These are phyloP conservation scores for Malassezia globosa DNA, from an alignment of 1,284 basidiomycete genomes.

Conservation along the genomic window DNA sequence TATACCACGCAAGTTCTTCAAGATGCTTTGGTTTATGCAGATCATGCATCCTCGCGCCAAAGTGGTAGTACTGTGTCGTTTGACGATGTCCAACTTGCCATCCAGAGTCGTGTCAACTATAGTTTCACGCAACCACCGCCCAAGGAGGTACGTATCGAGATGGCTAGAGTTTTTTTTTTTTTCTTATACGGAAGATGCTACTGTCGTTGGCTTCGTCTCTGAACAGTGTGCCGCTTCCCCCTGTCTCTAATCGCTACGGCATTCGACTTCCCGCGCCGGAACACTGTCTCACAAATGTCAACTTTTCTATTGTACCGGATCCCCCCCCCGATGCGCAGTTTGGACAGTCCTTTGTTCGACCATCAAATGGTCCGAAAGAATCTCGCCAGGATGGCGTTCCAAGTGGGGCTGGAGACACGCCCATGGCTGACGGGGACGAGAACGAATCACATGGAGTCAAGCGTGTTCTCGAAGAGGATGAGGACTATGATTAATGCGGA, in stretches of 20 bases:
- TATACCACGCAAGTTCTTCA: conserved; percentile 84
- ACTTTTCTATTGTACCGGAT: conserved; percentile 86
- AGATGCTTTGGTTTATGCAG: conserved; percentile 81
- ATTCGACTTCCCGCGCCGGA: conserved; percentile 70
- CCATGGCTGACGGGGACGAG: conserved; percentile 17
- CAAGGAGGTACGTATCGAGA: conserved; percentile 65
- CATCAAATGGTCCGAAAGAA: conserved; percentile 5
- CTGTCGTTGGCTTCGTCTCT: conserved; percentile 78
- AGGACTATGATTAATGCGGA: conserved; percentile 45
- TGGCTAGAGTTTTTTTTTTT: conserved; percentile 1
- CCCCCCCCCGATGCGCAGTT: conserved; percentile 50
- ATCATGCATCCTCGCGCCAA: conserved; percentile 58
- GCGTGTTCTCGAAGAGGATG: conserved; percentile 40
- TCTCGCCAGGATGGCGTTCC: neutral
- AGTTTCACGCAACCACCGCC: conserved; percentile 84
- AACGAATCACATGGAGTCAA: conserved; percentile 25
- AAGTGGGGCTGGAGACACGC: neutral
- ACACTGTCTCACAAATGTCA: conserved; percentile 76
- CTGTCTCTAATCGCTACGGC: conserved; percentile 89
- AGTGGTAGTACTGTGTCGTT: conserved; percentile 53
- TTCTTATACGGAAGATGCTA: no score
- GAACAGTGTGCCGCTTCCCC: conserved; percentile 74
- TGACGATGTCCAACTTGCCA: conserved; percentile 80
- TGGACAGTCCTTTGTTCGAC: conserved; percentile 10
- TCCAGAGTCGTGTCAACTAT: conserved; percentile 85